Conservation (phyloP, 2,329 filamentous ascomycete genomes). For the Nemania sp. region DNA sequence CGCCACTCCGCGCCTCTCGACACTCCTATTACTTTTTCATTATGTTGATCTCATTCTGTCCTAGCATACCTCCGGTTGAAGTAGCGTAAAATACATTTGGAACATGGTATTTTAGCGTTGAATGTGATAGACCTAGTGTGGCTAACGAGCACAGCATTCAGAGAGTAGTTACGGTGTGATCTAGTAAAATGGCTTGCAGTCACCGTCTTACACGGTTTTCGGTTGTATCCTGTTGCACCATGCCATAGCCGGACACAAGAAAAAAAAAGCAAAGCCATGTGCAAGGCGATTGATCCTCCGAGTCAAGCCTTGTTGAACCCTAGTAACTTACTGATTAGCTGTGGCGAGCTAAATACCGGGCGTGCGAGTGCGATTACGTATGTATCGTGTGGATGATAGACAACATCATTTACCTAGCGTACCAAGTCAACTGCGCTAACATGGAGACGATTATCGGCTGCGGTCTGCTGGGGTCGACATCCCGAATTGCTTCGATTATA, state of each 20-base stretch:
- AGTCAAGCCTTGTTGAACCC: neutral
- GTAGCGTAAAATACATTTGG: neutral
- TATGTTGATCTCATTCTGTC: neutral
- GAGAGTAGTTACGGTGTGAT: slow-evolving; percentile 19
- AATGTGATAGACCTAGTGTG: neutral
- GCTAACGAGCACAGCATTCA: slow-evolving; percentile 5
- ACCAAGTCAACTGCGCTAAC: neutral
- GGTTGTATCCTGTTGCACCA: neutral
- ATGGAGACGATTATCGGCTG: neutral
- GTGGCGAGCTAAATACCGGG: neutral
- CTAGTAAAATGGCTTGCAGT: slow-evolving; percentile 28
- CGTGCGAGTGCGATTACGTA: neutral
- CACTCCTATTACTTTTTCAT: neutral
- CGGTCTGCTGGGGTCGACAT: neutral
- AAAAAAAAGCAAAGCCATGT: slow-evolving; percentile 20
- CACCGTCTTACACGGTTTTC: neutral
- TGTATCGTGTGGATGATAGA: too few relatives aligned
- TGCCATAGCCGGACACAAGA: neutral
- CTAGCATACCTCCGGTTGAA: slow-evolving; percentile 1
- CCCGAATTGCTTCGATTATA: neutral
- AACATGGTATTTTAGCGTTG: neutral
- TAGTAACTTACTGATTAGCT: neutral
- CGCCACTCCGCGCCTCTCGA: too few relatives aligned
- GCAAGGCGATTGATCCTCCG: slow-evolving; percentile 15
- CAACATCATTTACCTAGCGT: neutral